These are phyloP conservation scores for Geoglossum glabrum DNA, from an alignment of 495 filamentous ascomycete species.

Conservation along the genomic window DNA sequence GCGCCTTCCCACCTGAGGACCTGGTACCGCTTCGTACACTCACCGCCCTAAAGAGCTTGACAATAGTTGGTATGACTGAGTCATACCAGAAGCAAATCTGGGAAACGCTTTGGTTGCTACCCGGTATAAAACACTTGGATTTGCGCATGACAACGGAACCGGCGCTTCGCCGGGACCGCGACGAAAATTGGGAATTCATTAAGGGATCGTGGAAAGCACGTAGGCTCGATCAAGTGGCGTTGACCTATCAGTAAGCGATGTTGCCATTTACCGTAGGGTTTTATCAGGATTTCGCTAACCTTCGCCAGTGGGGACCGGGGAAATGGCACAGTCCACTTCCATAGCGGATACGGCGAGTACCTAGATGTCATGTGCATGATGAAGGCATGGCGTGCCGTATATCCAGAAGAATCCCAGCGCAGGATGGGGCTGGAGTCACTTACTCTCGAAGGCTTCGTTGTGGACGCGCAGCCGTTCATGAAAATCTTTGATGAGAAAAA, in stretches of 20 bases:
- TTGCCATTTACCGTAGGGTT: not conserved
- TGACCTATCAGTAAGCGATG: not conserved
- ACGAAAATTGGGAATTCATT: not conserved
- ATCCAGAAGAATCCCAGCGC: not conserved
- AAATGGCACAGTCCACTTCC: not conserved
- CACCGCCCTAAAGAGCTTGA: not conserved
- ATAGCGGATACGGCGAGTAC: not conserved
- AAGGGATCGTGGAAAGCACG: not conserved
- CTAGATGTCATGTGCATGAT: not conserved
- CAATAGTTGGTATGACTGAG: not conserved
- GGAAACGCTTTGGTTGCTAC: not conserved
- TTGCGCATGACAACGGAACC: constrained; percentile 1
- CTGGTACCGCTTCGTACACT: not conserved
- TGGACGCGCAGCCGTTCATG: not conserved
- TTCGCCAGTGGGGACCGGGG: not conserved
- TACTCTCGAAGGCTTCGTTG: not conserved
- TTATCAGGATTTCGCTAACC: not conserved
- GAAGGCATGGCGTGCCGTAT: not conserved
- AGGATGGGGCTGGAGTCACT: not conserved
- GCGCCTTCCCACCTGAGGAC: not conserved
- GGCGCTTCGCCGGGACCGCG: not conserved
- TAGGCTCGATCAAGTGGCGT: not conserved
- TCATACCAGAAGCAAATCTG: not conserved
- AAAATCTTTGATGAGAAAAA: not conserved
- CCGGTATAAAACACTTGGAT: not conserved